Evolutionary conservation across 495 filamentous ascomycete species (phyloP).

Genomic region (Astrothelium subdiscretum): DNA sequence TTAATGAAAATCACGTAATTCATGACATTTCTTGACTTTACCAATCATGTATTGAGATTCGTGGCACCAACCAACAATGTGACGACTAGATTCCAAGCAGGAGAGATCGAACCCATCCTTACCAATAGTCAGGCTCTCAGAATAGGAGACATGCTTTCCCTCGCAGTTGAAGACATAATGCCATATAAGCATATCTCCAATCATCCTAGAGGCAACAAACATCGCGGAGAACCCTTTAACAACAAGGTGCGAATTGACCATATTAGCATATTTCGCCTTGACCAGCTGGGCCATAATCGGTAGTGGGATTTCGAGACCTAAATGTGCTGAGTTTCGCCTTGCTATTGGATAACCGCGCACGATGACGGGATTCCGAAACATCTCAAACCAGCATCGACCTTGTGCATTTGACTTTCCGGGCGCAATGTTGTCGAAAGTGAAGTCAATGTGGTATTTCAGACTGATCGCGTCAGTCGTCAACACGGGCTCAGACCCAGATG

Average conservation of each 20-base stretch:
- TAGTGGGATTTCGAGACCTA: slow-evolving; percentile 1
- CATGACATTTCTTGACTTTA: background rate
- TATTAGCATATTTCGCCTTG: background rate
- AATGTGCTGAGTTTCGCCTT: slow-evolving; percentile 2
- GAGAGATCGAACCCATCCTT: background rate
- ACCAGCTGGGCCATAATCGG: background rate
- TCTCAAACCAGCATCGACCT: slow-evolving; percentile 16
- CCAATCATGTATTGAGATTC: slow-evolving; percentile 8
- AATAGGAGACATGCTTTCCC: slow-evolving; percentile 12
- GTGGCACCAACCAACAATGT: slow-evolving; percentile 15
- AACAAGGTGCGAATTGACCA: background rate
- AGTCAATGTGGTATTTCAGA: background rate
- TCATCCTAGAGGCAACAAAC: background rate
- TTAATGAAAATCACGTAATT: background rate
- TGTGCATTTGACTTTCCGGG: background rate
- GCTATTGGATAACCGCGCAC: slow-evolving; percentile 15
- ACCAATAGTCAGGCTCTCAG: no score
- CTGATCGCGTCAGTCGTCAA: background rate
- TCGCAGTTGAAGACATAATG: slow-evolving; percentile 8
- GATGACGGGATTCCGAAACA: slow-evolving; percentile 15
- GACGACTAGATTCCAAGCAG: background rate
- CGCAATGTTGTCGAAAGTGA: background rate
- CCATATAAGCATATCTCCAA: slow-evolving; percentile 6
- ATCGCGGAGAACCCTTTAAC: background rate
- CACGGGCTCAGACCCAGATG: no score